phyloP scores from a whole-genome alignment of 2,329 filamentous ascomycete genomes.

The Davidsoniella eucalypti region DNA sequence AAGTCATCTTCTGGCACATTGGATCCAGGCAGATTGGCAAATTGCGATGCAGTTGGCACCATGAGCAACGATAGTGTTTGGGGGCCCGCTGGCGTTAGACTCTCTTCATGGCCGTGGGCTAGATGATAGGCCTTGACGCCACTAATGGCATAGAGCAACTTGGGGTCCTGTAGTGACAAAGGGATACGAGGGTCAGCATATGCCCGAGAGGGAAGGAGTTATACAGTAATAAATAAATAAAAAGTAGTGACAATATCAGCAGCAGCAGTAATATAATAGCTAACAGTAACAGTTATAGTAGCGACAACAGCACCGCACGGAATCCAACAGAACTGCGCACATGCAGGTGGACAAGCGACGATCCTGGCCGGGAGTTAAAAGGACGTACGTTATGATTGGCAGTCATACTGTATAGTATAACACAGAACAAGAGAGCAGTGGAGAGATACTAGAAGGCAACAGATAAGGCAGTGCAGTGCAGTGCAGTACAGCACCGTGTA shows the following conservation, averaged over 20 bases:
- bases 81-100: conserved; percentile 68
- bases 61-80: conserved; percentile 88
- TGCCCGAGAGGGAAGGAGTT: background rate
- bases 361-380: background rate
- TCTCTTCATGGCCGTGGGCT: conserved; percentile 67
- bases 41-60: conserved; percentile 77
- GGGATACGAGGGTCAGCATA: conserved; percentile 5
- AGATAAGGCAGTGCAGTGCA: background rate
- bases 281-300: background rate
- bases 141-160: conserved; percentile 54
- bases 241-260: background rate
- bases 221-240: background rate
- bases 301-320: too few relatives aligned
- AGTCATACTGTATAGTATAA: conserved; percentile 3
- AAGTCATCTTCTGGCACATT: conserved; percentile 70
- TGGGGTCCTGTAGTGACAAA: conserved; percentile 35
- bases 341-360: background rate
- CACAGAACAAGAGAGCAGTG: background rate
- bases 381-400: conserved; percentile 10
- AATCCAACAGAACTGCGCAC: background rate
- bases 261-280: background rate
- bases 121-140: conserved; percentile 88
- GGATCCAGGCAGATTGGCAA: conserved; percentile 36
- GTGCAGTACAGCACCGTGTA: background rate
- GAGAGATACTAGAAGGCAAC: too few relatives aligned